A percentile compares a stretch with the other conserved stretches of the same genome.
phyloP scores from a whole-genome alignment of 2,329 filamentous ascomycete species.

The Ceratocystis lukuohia region DNA sequence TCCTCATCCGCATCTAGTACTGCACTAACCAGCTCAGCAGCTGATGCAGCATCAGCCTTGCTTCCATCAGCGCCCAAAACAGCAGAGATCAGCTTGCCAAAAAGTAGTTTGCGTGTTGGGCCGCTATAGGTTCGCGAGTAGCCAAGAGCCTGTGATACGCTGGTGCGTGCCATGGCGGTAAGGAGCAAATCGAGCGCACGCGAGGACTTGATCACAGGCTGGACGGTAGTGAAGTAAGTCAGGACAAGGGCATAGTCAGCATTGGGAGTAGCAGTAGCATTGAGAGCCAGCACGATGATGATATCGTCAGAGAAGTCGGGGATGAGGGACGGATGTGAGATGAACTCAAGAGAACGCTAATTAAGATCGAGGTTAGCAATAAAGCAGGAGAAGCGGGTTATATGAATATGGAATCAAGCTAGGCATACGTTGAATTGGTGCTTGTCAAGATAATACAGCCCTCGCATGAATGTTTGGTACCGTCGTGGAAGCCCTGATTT shows the following conservation, averaged over 20 bases:
- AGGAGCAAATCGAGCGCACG: conserved; percentile 55
- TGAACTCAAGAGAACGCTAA: conserved; percentile 55
- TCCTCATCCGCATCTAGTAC: conserved; percentile 62
- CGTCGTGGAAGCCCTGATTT: conserved; percentile 55
- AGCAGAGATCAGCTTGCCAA: conserved; percentile 50
- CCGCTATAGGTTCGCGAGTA: conserved; percentile 56
- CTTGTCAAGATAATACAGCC: conserved; percentile 67
- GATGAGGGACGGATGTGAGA: conserved; percentile 66
- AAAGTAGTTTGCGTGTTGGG: conserved; percentile 47
- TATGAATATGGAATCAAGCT: no score
- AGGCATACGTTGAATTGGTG: conserved; percentile 47
- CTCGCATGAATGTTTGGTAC: conserved; percentile 69
- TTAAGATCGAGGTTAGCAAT: not conserved
- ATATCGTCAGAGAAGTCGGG: conserved; percentile 78
- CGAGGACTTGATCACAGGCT: conserved; percentile 54
- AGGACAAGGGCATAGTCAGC: conserved; percentile 57
- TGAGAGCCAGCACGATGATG: conserved; percentile 51
- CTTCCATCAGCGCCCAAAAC: conserved; percentile 35
- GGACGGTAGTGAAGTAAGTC: conserved; percentile 65
- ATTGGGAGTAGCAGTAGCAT: conserved; percentile 41
- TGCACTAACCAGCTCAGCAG: conserved; percentile 57
- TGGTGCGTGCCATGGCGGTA: conserved; percentile 51
- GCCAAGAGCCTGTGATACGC: conserved; percentile 57
- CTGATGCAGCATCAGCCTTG: conserved; percentile 38
- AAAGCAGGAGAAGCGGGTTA: not conserved